Evolutionary conservation across 345 rosid genomes (phyloP).

Genomic region (Geranium rotundifolium): DNA sequence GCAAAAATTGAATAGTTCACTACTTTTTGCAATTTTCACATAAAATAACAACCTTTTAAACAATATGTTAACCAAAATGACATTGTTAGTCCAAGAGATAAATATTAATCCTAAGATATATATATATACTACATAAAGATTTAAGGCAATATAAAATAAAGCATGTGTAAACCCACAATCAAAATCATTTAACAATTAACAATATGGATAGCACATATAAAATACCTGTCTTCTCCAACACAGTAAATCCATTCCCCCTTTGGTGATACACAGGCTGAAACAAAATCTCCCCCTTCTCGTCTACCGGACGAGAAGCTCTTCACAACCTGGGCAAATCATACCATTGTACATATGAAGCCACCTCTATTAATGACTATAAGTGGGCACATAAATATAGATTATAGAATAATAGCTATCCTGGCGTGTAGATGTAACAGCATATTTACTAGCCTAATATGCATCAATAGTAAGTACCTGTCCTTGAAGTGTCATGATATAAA

Average conservation of each 20-base stretch:
- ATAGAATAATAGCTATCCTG: too few relatives aligned
- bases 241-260: conserved; percentile 98
- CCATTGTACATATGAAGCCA: neutral
- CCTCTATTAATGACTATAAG: neutral
- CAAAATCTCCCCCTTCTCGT: conserved; percentile 93
- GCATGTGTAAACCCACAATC: neutral
- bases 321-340: conserved; percentile 53
- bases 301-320: conserved; percentile 98
- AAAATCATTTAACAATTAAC: neutral
- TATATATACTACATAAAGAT: too few relatives aligned
- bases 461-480: conserved; percentile 58
- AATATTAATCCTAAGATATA: too few relatives aligned
- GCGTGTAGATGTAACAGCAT: too few relatives aligned
- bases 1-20: too few relatives aligned
- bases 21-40: too few relatives aligned
- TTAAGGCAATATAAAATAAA: neutral
- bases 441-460: neutral
- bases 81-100: too few relatives aligned
- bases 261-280: conserved; percentile 83
- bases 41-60: too few relatives aligned
- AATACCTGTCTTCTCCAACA: conserved; percentile 84
- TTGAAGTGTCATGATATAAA: conserved; percentile 93
- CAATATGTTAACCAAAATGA: too few relatives aligned
- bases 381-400: too few relatives aligned
- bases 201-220: neutral